A percentile compares a stretch with the other conserved stretches of the same genome.
Evolutionary conservation across 208 protist species (phyloP).

Genomic region (Trypanosoma lewisi): DNA sequence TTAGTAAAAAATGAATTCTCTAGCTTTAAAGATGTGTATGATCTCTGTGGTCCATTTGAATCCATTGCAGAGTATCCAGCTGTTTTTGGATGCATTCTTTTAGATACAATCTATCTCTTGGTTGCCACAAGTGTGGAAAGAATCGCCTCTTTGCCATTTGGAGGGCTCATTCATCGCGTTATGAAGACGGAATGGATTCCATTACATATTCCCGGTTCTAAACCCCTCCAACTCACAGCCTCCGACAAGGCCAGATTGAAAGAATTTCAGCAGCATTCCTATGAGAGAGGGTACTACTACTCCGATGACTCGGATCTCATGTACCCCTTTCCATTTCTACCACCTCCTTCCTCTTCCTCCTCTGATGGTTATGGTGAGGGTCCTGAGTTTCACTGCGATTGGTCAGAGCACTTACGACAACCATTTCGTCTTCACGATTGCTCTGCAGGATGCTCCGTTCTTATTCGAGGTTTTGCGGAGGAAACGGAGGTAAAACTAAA

Average conservation of each 20-base stretch:
- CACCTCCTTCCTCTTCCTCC: background rate
- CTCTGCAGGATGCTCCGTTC: constrained; percentile 44
- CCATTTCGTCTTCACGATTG: constrained; percentile 39
- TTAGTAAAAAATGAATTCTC: constrained; percentile 60
- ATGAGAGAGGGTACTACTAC: constrained; percentile 83
- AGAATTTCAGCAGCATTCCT: constrained; percentile 70
- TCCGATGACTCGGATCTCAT: constrained; percentile 68
- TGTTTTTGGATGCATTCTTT: constrained; percentile 65
- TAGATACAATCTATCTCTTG: constrained; percentile 81
- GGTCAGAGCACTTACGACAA: constrained; percentile 62
- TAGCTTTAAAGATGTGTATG: constrained; percentile 48
- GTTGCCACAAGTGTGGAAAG: constrained; percentile 50
- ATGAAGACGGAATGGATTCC: constrained; percentile 71
- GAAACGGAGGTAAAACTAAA: constrained; percentile 44
- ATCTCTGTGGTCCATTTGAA: constrained; percentile 63
- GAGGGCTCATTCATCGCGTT: constrained; percentile 55
- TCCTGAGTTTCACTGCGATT: constrained; percentile 70
- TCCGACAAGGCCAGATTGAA: constrained; percentile 52
- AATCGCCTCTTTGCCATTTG: constrained; percentile 50
- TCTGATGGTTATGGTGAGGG: background rate
- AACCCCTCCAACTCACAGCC: constrained; percentile 39
- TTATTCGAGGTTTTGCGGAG: constrained; percentile 74
- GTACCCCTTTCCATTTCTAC: constrained; percentile 73
- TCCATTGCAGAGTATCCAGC: constrained; percentile 55
- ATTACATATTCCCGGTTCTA: constrained; percentile 60